Conservation (phyloP, 345 rosid genomes). For the Adansonia digitata region DNA sequence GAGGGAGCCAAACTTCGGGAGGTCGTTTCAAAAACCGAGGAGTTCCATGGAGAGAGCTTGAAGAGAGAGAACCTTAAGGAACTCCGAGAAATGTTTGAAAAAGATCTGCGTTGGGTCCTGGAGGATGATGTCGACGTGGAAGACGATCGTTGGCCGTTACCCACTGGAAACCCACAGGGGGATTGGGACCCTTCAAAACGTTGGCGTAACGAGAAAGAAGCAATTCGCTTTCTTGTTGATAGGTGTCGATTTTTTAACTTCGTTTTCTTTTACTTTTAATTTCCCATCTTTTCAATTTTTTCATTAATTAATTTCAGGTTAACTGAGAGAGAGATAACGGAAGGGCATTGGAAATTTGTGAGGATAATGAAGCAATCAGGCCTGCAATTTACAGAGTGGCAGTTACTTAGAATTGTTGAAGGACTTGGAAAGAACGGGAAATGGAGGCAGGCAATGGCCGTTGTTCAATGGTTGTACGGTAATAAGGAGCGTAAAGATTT, state of each 20-base stretch:
- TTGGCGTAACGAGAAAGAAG: slow-evolving; percentile 64
- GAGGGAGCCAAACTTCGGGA: slow-evolving; percentile 56
- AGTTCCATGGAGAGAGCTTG: slow-evolving; percentile 35
- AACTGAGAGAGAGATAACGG: slow-evolving; percentile 57
- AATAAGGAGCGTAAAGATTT: slow-evolving; percentile 48
- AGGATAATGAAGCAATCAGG: slow-evolving; percentile 90
- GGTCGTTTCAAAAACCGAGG: slow-evolving; percentile 43
- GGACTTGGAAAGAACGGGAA: slow-evolving; percentile 56
- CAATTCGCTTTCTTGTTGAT: slow-evolving; percentile 60
- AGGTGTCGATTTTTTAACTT: slow-evolving; percentile 33
- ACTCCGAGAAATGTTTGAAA: slow-evolving; percentile 62
- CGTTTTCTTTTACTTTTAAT: background rate
- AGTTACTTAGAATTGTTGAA: slow-evolving; percentile 72
- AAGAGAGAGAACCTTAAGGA: slow-evolving; percentile 57
- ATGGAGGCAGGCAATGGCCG: slow-evolving; percentile 78
- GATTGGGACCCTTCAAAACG: slow-evolving; percentile 51
- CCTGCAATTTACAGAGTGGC: slow-evolving; percentile 72
- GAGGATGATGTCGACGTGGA: slow-evolving; percentile 70
- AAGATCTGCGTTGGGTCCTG: slow-evolving; percentile 74
- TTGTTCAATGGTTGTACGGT: slow-evolving; percentile 73
- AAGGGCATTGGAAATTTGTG: slow-evolving; percentile 83
- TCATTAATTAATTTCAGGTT: slow-evolving; percentile 36
- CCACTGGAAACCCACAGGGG: slow-evolving; percentile 22
- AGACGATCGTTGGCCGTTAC: slow-evolving; percentile 20
- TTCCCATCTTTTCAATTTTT: background rate